Conservation (phyloP, 345 rosid species). For the Salix caprea region DNA sequence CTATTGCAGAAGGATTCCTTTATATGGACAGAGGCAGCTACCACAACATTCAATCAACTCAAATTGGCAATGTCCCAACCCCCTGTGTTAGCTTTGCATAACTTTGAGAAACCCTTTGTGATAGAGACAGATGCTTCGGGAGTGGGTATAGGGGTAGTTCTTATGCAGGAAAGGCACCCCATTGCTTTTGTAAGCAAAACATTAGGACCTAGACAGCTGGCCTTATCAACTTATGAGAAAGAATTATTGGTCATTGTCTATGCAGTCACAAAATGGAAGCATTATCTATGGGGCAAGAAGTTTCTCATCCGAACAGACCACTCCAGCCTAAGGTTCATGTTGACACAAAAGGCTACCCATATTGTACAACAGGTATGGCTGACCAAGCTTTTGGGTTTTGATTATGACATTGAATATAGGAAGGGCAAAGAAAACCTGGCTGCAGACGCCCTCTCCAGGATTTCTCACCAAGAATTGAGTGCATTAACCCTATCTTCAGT, state of each 20-base stretch:
- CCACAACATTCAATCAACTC: background rate
- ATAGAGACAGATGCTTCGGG: no score
- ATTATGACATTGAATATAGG: background rate
- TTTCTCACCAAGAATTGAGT: background rate
- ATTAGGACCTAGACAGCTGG: background rate
- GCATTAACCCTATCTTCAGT: no score
- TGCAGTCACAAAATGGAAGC: no score
- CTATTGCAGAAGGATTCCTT: background rate
- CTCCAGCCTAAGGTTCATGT: background rate
- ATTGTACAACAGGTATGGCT: background rate
- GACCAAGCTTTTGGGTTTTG: no score
- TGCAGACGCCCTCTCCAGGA: no score
- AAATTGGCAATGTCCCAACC: background rate
- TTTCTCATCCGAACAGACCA: no score
- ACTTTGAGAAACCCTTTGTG: background rate
- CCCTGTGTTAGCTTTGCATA: background rate
- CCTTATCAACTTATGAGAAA: accelerated
- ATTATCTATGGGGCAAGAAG: no score
- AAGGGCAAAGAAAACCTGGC: no score
- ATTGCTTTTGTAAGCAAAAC: background rate
- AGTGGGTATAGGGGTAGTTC: no score
- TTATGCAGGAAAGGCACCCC: no score
- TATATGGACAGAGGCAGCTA: background rate
- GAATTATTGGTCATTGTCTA: background rate
- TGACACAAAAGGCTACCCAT: background rate